phyloP scores from a whole-genome alignment of 306 rosid species.

The Calophaca sinica region DNA sequence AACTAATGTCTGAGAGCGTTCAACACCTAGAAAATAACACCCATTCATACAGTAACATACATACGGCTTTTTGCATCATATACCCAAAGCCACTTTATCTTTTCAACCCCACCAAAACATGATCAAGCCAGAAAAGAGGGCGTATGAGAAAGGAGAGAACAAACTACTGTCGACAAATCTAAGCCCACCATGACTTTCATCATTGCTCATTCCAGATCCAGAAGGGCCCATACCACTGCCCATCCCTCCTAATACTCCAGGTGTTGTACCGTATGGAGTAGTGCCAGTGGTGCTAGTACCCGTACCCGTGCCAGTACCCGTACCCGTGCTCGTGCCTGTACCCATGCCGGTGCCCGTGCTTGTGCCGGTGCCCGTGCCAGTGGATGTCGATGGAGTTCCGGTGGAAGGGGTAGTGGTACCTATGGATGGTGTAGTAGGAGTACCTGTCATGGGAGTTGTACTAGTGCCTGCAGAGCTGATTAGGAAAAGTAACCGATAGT shows the following conservation, averaged over 20 bases:
- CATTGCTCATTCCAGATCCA: slow-evolving; percentile 69
- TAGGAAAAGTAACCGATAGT: not conserved
- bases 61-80: slow-evolving; percentile 42
- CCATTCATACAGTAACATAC: slow-evolving; percentile 55
- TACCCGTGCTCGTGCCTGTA: not conserved
- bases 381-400: slow-evolving; percentile 44
- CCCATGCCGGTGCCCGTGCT: not conserved
- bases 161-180: slow-evolving; percentile 41
- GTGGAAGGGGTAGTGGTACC: slow-evolving; percentile 8
- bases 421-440: slow-evolving; percentile 4
- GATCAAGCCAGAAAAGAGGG: slow-evolving; percentile 57
- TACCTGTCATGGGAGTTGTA: slow-evolving; percentile 41
- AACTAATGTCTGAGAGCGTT: slow-evolving; percentile 52
- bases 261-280: slow-evolving; percentile 53
- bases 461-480: slow-evolving; percentile 62
- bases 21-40: slow-evolving; percentile 62
- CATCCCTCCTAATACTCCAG: slow-evolving; percentile 81
- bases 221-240: slow-evolving; percentile 77
- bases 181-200: slow-evolving; percentile 66
- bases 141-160: slow-evolving; percentile 37
- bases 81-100: slow-evolving; percentile 31
- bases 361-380: slow-evolving; percentile 12
- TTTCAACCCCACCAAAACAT: slow-evolving; percentile 68
- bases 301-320: not conserved
- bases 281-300: slow-evolving; percentile 27